A percentile compares a stretch with the other conserved stretches of the same genome.
phyloP scores from a whole-genome alignment of 225 moss, liverwort and hornwort genomes.

The Bryum argenteum region DNA sequence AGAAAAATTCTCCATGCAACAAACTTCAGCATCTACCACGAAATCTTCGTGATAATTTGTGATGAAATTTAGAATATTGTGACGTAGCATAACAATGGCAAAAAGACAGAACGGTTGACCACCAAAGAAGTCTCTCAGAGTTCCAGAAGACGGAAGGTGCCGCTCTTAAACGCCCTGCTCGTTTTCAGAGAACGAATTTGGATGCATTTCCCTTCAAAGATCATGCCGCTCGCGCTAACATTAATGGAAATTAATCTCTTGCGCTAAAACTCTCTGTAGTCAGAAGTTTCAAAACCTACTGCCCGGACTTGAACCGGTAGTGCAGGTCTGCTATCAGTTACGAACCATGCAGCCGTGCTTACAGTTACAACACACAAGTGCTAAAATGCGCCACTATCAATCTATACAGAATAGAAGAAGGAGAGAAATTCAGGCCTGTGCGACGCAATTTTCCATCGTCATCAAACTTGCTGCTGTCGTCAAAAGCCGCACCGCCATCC shows the following conservation, averaged over 20 bases:
- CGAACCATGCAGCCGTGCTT: neutral
- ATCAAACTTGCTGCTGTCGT: conserved; percentile 42
- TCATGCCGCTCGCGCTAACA: neutral
- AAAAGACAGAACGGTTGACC: neutral
- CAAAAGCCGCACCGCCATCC: conserved; percentile 26
- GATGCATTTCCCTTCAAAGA: neutral
- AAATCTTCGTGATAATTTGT: neutral
- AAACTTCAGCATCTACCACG: neutral
- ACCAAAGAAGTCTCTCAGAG: conserved; percentile 8
- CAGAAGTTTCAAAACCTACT: conserved; percentile 16
- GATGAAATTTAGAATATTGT: neutral
- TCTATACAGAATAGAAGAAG: neutral
- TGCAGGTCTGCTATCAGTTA: conserved; percentile 1
- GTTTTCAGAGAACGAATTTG: neutral
- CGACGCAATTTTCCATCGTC: conserved; percentile 52
- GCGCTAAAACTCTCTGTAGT: neutral
- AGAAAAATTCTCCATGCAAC: neutral
- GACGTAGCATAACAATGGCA: neutral
- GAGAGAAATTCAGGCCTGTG: conserved; percentile 35
- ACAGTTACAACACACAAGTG: neutral
- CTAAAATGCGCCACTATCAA: conserved; percentile 6
- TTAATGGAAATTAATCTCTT: conserved; percentile 10
- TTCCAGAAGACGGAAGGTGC: neutral
- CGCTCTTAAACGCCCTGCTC: neutral
- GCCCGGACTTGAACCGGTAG: neutral